Percentiles rank a stretch among this genome's conserved stretches.
Evolutionary conservation across 78 protist species (phyloP).

Genomic region (Dictyostelium intermedium): DNA sequence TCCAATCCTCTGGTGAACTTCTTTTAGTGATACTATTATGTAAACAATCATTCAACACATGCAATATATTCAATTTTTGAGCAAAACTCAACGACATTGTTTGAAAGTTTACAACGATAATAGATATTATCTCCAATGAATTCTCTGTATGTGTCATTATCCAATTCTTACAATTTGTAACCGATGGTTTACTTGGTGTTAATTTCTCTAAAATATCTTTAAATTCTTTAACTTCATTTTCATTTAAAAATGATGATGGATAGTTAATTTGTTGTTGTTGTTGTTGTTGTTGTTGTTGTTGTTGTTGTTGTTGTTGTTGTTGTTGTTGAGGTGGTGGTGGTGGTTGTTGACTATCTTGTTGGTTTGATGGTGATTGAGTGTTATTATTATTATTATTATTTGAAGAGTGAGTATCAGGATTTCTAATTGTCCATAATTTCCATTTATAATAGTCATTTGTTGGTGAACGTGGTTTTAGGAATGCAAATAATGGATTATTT

Average conservation of each 20-base stretch:
- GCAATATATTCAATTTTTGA: constrained; percentile 24
- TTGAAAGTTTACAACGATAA: constrained; percentile 44
- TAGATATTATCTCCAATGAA: constrained; percentile 67
- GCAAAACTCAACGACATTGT: background rate
- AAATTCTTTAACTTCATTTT: constrained; percentile 44
- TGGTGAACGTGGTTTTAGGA: constrained; percentile 6
- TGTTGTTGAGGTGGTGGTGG: background rate
- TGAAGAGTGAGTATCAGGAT: constrained; percentile 54
- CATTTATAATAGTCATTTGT: constrained; percentile 74
- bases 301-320: constrained; percentile 18
- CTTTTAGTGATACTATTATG: constrained; percentile 1
- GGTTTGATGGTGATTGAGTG: background rate
- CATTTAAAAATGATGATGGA: background rate
- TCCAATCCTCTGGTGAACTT: background rate
- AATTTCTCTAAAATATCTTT: constrained; percentile 17
- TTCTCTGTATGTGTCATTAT: constrained; percentile 37
- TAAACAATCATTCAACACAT: constrained; percentile 44
- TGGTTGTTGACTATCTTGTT: background rate
- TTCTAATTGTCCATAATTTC: constrained; percentile 71
- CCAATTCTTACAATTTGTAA: constrained; percentile 59
- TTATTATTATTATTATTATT: background rate
- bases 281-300: constrained; percentile 26
- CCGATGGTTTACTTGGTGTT: background rate
- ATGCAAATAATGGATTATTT: constrained; percentile 45
- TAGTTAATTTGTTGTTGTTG: constrained; percentile 11